Percentiles rank a stretch among this genome's conserved stretches.
phyloP scores from a whole-genome alignment of 495 filamentous ascomycete species.

The Penicillium simplicissimum region DNA sequence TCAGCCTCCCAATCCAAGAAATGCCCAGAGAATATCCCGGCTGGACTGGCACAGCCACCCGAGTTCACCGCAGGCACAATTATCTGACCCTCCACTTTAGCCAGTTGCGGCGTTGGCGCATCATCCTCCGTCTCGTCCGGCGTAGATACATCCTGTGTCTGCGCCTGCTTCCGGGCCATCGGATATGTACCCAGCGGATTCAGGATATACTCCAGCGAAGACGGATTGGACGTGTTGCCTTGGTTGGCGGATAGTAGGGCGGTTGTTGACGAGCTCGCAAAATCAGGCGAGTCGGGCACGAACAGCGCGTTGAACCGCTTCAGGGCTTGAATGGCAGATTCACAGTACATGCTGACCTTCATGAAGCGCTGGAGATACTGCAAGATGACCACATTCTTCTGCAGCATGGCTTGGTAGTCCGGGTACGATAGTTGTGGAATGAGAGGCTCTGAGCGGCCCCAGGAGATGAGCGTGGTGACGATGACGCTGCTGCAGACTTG shows the following conservation, averaged over 20 bases:
- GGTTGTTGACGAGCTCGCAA: neutral
- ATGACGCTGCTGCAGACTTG: slow-evolving; percentile 4
- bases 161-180: neutral
- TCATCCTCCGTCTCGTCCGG: neutral
- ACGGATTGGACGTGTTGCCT: neutral
- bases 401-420: slow-evolving; percentile 2
- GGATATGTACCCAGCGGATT: neutral
- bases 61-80: neutral
- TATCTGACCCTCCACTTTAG: neutral
- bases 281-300: neutral
- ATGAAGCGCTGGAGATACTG: slow-evolving; percentile 2
- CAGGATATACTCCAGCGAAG: neutral
- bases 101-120: neutral
- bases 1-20: slow-evolving; percentile 3
- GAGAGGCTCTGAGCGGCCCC: neutral
- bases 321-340: neutral
- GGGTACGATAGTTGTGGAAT: neutral
- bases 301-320: slow-evolving; percentile 1
- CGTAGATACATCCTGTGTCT: neutral
- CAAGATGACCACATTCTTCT: neutral
- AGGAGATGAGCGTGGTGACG: neutral
- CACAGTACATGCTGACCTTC: slow-evolving; percentile 2
- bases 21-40: neutral
- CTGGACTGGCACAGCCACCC: neutral
- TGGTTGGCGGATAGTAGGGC: neutral